A percentile compares a stretch with the other conserved stretches of the same genome.
phyloP scores from a whole-genome alignment of 441 rosid species.

The Brassica hybrid region DNA sequence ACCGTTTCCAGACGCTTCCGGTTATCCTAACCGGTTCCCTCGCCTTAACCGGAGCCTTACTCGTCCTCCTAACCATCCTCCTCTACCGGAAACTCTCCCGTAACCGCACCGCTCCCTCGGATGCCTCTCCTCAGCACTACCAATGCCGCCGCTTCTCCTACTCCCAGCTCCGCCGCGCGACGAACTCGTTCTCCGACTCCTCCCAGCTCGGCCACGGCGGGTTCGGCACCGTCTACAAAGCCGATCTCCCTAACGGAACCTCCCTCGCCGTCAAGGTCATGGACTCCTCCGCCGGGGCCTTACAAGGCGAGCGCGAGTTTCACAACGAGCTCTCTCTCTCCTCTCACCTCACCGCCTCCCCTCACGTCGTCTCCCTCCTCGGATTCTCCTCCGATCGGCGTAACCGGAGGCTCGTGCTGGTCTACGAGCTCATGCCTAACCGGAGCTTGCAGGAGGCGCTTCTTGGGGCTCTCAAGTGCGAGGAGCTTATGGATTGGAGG shows the following conservation, averaged over 20 bases:
- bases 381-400: constrained; percentile 77
- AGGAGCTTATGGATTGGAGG: constrained; percentile 69
- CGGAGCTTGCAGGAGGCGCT: constrained; percentile 83
- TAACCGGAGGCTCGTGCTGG: constrained; percentile 57
- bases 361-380: constrained; percentile 71
- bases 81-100: constrained; percentile 63
- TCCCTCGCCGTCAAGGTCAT: constrained; percentile 74
- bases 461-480: constrained; percentile 69
- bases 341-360: constrained; percentile 53
- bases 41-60: constrained; percentile 44
- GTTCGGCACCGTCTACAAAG: constrained; percentile 81
- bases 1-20: constrained; percentile 41
- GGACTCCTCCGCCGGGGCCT: constrained; percentile 56
- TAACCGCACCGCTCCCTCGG: constrained; percentile 70
- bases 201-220: constrained; percentile 86
- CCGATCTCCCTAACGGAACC: constrained; percentile 51
- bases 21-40: constrained; percentile 50
- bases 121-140: constrained; percentile 53
- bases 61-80: constrained; percentile 52
- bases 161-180: constrained; percentile 73
- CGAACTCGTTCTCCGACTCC: constrained; percentile 68
- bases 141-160: constrained; percentile 77
- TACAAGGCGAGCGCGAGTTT: constrained; percentile 82
- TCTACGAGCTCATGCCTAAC: constrained; percentile 84
- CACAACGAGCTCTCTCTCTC: constrained; percentile 82